Evolutionary conservation across 371 early-diverging fungal species (phyloP).

Genomic region (Neoconidiobolus thromboides): DNA sequence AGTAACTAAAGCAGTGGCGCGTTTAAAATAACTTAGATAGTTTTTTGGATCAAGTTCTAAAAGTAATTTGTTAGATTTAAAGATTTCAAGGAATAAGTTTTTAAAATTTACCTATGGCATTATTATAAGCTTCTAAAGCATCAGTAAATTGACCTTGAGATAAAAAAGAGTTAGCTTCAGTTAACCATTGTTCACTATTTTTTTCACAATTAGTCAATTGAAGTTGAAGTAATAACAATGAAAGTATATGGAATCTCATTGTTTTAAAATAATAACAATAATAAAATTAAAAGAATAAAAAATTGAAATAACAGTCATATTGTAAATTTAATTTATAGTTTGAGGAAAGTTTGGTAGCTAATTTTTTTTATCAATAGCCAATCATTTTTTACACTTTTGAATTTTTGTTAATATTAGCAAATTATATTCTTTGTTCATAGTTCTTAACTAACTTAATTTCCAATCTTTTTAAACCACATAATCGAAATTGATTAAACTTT

Average conservation of each 20-base stretch:
- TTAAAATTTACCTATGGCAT: conserved; percentile 2
- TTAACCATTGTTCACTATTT: neutral
- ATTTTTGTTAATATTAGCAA: too few relatives aligned
- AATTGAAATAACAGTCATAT: too few relatives aligned
- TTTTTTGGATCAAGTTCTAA: conserved; percentile 49
- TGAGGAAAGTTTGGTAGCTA: too few relatives aligned
- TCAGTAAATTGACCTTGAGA: conserved; percentile 4
- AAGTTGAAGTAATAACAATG: neutral
- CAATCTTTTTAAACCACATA: too few relatives aligned
- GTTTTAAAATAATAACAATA: neutral
- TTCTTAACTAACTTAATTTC: too few relatives aligned
- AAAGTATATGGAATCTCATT: conserved; percentile 1
- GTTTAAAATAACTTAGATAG: conserved; percentile 60
- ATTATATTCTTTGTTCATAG: too few relatives aligned
- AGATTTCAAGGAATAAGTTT: neutral
- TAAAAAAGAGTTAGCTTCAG: neutral
- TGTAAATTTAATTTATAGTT: too few relatives aligned
- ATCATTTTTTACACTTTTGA: too few relatives aligned
- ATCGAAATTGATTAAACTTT: too few relatives aligned
- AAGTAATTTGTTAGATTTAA: neutral
- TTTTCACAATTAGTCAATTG: neutral
- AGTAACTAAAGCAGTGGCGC: conserved; percentile 67
- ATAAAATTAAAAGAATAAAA: too few relatives aligned
- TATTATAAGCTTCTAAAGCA: neutral
- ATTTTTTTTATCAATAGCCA: too few relatives aligned